Conservation (phyloP, 129 eudicot genomes). For the Artemisia annua region DNA sequence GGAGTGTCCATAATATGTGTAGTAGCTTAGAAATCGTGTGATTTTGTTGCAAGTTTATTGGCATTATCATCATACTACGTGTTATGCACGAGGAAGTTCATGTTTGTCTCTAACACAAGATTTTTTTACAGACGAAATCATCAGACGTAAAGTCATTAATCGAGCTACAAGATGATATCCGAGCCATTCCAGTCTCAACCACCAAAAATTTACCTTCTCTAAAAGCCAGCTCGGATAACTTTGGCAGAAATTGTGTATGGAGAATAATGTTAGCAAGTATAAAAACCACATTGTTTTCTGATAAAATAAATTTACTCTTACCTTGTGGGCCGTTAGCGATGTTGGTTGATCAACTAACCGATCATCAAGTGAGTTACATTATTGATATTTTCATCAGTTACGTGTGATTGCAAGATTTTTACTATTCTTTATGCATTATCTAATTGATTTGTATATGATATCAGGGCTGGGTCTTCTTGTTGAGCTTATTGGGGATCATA, state of each 20-base stretch:
- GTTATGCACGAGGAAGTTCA: background rate
- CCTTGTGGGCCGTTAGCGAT: slow-evolving; percentile 75
- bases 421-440: background rate
- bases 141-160: slow-evolving; percentile 34
- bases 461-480: slow-evolving; percentile 86
- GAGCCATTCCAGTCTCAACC: slow-evolving; percentile 30
- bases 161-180: slow-evolving; percentile 41
- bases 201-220: slow-evolving; percentile 32
- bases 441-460: slow-evolving; percentile 18
- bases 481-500: slow-evolving; percentile 86
- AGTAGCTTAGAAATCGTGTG: slow-evolving; percentile 6
- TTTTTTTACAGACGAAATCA: slow-evolving; percentile 47
- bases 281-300: slow-evolving; percentile 48
- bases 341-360: slow-evolving; percentile 46
- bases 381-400: background rate
- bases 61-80: background rate
- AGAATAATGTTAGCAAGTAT: slow-evolving; percentile 38
- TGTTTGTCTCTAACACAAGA: slow-evolving; percentile 12
- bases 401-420: background rate
- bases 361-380: slow-evolving; percentile 47
- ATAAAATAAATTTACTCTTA: slow-evolving; percentile 57
- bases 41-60: background rate
- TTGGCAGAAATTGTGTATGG: slow-evolving; percentile 30
- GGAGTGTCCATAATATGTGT: too few relatives aligned
- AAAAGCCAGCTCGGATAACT: slow-evolving; percentile 24